Evolutionary conservation across 169 alveolate genomes (phyloP).

Genomic region (Plasmodium fragile): DNA sequence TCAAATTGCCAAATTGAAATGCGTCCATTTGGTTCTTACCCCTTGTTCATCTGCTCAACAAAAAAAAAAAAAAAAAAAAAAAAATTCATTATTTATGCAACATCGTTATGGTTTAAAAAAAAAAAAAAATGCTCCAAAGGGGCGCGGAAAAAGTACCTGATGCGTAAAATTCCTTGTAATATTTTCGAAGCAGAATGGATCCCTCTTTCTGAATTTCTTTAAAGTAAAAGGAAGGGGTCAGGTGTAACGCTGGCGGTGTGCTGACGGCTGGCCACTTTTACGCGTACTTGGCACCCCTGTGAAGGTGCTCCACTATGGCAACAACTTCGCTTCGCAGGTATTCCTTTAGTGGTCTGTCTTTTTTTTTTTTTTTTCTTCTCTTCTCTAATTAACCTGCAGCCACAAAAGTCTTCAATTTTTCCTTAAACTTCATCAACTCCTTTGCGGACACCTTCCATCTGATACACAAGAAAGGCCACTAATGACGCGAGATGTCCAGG

Average conservation of each 20-base stretch:
- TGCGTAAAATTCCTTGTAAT: slow-evolving; percentile 55
- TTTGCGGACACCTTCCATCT: slow-evolving; percentile 74
- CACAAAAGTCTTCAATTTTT: slow-evolving; percentile 60
- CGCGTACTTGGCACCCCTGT: neutral
- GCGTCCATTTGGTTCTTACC: neutral
- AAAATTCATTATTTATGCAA: neutral
- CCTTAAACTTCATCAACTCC: slow-evolving; percentile 70
- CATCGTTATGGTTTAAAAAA: neutral
- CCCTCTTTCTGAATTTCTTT: slow-evolving; percentile 73
- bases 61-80: slow-evolving; percentile 11
- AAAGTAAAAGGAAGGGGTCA: neutral
- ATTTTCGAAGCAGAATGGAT: slow-evolving; percentile 55
- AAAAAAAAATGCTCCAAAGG: neutral
- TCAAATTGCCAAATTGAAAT: neutral
- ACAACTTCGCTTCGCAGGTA: neutral
- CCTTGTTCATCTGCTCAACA: slow-evolving; percentile 43
- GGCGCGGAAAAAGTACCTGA: slow-evolving; percentile 12
- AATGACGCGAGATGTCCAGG: neutral
- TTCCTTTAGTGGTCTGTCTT: neutral
- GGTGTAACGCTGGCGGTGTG: neutral
- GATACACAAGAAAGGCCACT: neutral
- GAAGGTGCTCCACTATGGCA: neutral
- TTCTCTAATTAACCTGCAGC: slow-evolving; percentile 44
- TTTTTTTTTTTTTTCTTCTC: neutral
- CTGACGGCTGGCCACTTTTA: neutral